A percentile compares a stretch with the other conserved stretches of the same genome.
Conservation (phyloP, 176 grass and related monocot genomes). For the Metroxylon sagu region DNA sequence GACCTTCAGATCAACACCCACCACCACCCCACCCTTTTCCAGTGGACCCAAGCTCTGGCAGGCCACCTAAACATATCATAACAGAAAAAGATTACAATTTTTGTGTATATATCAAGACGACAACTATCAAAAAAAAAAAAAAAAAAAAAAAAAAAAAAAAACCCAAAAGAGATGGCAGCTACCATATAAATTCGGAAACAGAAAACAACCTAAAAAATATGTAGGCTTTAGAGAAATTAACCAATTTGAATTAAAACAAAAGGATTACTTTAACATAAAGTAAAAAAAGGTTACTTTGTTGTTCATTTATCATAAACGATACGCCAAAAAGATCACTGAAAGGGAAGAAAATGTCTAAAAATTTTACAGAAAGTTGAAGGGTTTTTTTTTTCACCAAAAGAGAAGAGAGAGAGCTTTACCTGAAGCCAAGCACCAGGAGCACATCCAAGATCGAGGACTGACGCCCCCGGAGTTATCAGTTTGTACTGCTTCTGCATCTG, state of each 20-base stretch:
- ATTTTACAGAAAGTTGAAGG: no score
- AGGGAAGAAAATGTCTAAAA: no score
- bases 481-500: conserved; percentile 83
- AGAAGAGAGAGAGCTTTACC: conserved; percentile 11
- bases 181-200: no score
- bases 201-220: no score
- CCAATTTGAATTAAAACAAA: no score
- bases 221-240: no score
- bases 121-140: background rate
- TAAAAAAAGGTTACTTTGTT: no score
- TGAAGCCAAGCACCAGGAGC: conserved; percentile 75
- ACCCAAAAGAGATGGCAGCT: background rate
- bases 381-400: background rate
- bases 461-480: conserved; percentile 38
- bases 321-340: no score
- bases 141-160: background rate
- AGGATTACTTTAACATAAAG: no score
- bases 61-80: conserved; percentile 28
- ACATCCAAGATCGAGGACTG: conserved; percentile 79
- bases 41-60: conserved; percentile 71
- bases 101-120: background rate
- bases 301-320: no score
- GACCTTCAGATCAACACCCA: conserved; percentile 81
- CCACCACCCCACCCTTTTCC: conserved; percentile 51
- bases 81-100: conserved; percentile 3